These are phyloP conservation scores for Trichosporon sp. DNA, from an alignment of 1,284 basidiomycete genomes.

Conservation along the genomic window DNA sequence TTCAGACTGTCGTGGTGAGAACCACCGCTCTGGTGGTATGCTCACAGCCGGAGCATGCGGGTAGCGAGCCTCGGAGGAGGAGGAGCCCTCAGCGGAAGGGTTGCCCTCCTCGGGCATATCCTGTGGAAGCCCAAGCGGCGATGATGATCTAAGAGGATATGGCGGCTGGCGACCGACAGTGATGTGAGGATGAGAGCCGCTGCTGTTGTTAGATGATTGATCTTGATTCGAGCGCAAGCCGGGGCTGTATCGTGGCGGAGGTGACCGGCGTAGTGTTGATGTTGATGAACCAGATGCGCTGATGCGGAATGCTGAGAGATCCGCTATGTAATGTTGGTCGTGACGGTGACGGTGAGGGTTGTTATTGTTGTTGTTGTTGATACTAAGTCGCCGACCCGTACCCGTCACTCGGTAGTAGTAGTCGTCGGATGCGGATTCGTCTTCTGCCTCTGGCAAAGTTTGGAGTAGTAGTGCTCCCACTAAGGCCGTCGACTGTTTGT, in stretches of 20 bases:
- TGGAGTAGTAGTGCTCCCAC: constrained; percentile 1
- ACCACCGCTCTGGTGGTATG: background rate
- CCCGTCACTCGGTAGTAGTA: background rate
- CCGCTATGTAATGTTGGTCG: background rate
- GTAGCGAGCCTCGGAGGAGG: background rate
- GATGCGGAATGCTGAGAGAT: background rate
- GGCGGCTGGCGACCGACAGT: background rate
- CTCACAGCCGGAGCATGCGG: constrained; percentile 4
- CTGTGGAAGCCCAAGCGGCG: background rate
- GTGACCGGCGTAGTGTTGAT: background rate
- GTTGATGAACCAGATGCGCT: background rate
- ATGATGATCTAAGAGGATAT: background rate
- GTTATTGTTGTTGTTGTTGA: constrained; percentile 4
- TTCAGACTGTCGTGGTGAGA: constrained; percentile 8
- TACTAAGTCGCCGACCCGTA: background rate
- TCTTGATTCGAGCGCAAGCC: background rate
- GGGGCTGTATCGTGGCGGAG: background rate
- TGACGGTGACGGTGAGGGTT: too few relatives aligned
- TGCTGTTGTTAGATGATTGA: background rate
- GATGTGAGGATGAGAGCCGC: background rate
- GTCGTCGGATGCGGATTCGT: background rate
- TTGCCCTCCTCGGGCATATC: constrained; percentile 2
- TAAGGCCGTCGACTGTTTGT: background rate
- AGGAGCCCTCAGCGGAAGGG: constrained; percentile 3
- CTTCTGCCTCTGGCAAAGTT: background rate